Conservation (phyloP, 2,329 filamentous ascomycete genomes). For the Paramyrothecium sp. region DNA sequence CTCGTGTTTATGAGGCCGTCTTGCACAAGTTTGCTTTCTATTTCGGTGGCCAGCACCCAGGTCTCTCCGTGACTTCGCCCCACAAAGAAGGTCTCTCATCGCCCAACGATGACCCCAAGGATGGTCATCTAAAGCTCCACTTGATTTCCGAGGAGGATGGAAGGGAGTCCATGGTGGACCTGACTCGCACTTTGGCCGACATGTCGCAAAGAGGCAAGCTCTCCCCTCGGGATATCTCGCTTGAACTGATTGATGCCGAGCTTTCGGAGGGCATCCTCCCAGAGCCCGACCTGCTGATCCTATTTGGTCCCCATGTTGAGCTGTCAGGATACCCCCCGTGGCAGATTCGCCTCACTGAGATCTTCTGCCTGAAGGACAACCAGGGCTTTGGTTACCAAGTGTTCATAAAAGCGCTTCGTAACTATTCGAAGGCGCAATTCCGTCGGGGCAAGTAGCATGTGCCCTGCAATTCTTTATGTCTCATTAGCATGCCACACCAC, state of each 20-base stretch:
- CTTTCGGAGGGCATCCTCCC: constrained; percentile 75
- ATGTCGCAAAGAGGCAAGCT: constrained; percentile 93
- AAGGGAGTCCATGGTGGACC: constrained; percentile 88
- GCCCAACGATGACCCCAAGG: constrained; percentile 23
- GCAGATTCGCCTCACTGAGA: constrained; percentile 93
- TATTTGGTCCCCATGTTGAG: constrained; percentile 82
- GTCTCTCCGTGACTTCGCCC: constrained; percentile 57
- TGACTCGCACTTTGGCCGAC: constrained; percentile 89
- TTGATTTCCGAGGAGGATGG: constrained; percentile 87
- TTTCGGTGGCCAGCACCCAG: constrained; percentile 74
- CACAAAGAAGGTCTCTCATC: constrained; percentile 36
- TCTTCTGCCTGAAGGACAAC: constrained; percentile 77
- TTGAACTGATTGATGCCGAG: constrained; percentile 86
- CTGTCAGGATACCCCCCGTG: constrained; percentile 93
- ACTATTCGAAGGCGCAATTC: constrained; percentile 86
- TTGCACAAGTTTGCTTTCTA: constrained; percentile 80
- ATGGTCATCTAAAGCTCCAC: constrained; percentile 58
- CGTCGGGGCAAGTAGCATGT: constrained; percentile 64
- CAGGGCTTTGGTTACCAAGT: constrained; percentile 89
- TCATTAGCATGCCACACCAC: constrained; percentile 29
- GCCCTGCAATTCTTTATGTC: constrained; percentile 3
- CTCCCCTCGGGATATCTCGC: constrained; percentile 75
- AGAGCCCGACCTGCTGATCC: constrained; percentile 85
- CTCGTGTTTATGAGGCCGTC: constrained; percentile 78
- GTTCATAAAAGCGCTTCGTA: constrained; percentile 81